Base-by-base conservation (phyloP, 371 early-diverging fungal genomes). In the Thermomucor indicae-seudaticae region DNA sequence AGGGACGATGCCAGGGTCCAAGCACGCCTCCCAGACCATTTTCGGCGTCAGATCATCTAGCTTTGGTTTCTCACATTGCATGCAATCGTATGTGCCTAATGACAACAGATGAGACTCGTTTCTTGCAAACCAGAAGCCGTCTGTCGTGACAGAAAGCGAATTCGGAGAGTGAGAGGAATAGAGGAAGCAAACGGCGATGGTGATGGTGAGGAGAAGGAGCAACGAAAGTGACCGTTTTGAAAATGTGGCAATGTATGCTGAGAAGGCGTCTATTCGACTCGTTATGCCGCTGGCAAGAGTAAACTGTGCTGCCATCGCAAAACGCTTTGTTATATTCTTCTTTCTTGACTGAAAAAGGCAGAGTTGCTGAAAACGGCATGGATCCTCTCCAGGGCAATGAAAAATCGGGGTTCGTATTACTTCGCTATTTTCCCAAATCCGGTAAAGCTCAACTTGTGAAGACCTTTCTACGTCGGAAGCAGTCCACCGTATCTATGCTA, bases 71-170 rank as follows among this genome's bases (percentile, higher is more conserved):
- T 47, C 49, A 35, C 64, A 64, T 3, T 39, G 30, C 6, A 31
- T 38, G 40, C 64, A 64, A 32, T 64, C 64, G 38, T 52, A 64
- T 7, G 6, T 34, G 6, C 47, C 56, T 27, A 55, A 25, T 24
- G 64, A 64, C 4, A 64, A 39, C n/a, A 64, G 43, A 64, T 58
- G 58, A 2, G 61, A 43, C 23, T 45, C 43, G 43, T 60, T 60
- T 1, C 37, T 49, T 17, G 46, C 61, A 30, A 42, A 55, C 7
- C 44, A 32, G 20, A 60, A 60, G 4, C 52, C 51, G 35, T 60
- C 56, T 10, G 52, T 37, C 3, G 61, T 60, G 43, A 37, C 44
- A 1, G 61, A 48, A 19, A 60, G 35, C 12, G 46, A 55, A 31
- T 51, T 60, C 19, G 61, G 61, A 8, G 49, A 50, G 30, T 44